phyloP scores from a whole-genome alignment of 305 asterid genomes.

The Solanum aculeatissimum region DNA sequence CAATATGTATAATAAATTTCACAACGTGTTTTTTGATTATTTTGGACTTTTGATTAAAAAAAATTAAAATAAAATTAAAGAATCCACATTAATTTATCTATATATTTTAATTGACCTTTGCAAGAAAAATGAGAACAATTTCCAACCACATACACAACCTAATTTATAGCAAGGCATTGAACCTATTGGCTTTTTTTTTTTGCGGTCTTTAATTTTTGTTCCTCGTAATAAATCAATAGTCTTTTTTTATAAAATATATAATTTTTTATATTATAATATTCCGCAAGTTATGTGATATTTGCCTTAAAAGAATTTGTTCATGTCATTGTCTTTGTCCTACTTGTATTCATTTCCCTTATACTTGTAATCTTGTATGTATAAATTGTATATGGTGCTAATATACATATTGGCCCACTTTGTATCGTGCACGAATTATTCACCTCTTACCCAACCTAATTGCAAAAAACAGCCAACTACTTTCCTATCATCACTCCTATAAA shows the following conservation, averaged over 20 bases:
- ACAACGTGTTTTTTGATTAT: background rate
- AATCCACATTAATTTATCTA: background rate
- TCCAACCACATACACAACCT: background rate
- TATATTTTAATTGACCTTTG: background rate
- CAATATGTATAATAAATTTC: background rate
- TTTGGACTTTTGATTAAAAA: background rate
- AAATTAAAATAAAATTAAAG: no score
- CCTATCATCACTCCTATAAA: background rate
- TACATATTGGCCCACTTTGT: background rate
- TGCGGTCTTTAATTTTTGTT: background rate
- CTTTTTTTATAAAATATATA: no score
- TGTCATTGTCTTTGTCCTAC: background rate
- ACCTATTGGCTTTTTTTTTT: no score
- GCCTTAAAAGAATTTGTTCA: background rate
- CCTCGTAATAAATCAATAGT: accelerated
- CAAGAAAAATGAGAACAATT: background rate
- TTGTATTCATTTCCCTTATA: no score
- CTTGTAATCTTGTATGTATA: background rate
- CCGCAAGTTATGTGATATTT: background rate
- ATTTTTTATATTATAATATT: no score
- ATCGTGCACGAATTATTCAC: background rate
- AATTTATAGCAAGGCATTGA: background rate
- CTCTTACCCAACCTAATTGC: background rate
- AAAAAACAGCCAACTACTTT: background rate
- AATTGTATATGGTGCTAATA: background rate